Percentiles rank a stretch among this genome's conserved stretches.
Conservation (phyloP, 306 rosid genomes). For the Elaeagnus macrophylla region DNA sequence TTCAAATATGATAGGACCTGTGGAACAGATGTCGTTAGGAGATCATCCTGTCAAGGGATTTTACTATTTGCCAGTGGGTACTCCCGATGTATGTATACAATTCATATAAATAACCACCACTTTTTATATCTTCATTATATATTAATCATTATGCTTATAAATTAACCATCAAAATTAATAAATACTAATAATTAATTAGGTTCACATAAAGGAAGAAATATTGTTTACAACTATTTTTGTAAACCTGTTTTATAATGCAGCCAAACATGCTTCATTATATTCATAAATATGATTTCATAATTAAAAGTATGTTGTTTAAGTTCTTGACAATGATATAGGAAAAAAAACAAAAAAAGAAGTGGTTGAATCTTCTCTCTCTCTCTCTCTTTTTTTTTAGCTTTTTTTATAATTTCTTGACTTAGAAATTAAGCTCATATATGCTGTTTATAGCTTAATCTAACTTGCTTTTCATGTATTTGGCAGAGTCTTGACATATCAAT, state of each 20-base stretch:
- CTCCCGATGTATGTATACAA: slow-evolving; percentile 40
- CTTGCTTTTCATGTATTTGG: not conserved
- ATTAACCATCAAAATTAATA: not conserved
- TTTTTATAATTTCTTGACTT: not conserved
- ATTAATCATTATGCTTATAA: not conserved
- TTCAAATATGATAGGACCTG: slow-evolving; percentile 46
- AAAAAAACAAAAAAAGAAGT: too few species aligned
- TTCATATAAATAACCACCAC: not conserved
- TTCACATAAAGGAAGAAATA: too few species aligned
- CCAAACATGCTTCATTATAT: too few species aligned
- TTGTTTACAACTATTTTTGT: too few species aligned
- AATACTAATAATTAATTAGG: too few species aligned
- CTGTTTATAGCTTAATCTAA: not conserved
- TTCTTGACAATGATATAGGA: too few species aligned
- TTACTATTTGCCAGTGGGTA: slow-evolving; percentile 28
- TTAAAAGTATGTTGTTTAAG: too few species aligned
- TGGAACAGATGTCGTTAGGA: slow-evolving; percentile 37
- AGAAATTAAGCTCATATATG: not conserved
- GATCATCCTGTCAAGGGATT: slow-evolving; percentile 33
- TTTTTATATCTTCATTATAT: not conserved
- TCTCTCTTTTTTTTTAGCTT: too few species aligned
- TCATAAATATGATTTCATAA: too few species aligned
- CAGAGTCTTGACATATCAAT: slow-evolving; percentile 35
- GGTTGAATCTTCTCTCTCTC: too few species aligned
- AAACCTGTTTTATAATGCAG: too few species aligned